A percentile compares a stretch with the other conserved stretches of the same genome.
These are phyloP conservation scores for Xylariaceae sp. DNA, from an alignment of 2,329 filamentous ascomycete genomes.

Conservation along the genomic window DNA sequence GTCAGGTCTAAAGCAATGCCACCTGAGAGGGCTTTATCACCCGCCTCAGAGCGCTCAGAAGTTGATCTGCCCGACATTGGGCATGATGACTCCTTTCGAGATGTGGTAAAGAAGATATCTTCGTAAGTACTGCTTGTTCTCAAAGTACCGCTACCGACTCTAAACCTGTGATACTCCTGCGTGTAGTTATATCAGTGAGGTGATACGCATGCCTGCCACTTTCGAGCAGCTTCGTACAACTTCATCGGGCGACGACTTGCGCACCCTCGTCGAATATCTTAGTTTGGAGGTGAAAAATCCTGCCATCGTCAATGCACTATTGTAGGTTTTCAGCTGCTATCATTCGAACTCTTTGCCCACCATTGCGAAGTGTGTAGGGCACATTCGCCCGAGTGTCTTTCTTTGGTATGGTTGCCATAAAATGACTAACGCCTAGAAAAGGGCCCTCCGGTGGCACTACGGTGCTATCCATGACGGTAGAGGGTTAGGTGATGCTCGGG, in stretches of 20 bases:
- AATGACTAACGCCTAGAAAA: conserved; percentile 31
- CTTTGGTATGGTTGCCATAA: neutral
- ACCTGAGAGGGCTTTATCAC: conserved; percentile 35
- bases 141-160: no score
- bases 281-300: conserved; percentile 61
- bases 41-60: conserved; percentile 23
- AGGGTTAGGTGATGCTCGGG: conserved; percentile 63
- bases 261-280: conserved; percentile 60
- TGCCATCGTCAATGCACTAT: conserved; percentile 66
- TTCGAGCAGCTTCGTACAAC: conserved; percentile 72
- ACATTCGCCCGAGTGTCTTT: neutral
- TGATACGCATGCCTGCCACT: conserved; percentile 60
- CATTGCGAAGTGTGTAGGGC: neutral
- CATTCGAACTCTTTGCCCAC: neutral
- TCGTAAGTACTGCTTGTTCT: conserved; percentile 39
- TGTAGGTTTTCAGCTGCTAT: conserved; percentile 48
- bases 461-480: conserved; percentile 59
- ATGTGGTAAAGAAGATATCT: conserved; percentile 64
- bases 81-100: conserved; percentile 57
- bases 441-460: conserved; percentile 73
- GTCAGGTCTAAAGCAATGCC: conserved; percentile 36
- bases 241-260: conserved; percentile 56
- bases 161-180: no score
- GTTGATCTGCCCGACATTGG: conserved; percentile 52
- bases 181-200: conserved; percentile 57